Percentiles rank a stretch among this genome's conserved stretches.
Conservation (phyloP, 768 basidiomycete genomes). For the Fomitopsis pulvina region DNA sequence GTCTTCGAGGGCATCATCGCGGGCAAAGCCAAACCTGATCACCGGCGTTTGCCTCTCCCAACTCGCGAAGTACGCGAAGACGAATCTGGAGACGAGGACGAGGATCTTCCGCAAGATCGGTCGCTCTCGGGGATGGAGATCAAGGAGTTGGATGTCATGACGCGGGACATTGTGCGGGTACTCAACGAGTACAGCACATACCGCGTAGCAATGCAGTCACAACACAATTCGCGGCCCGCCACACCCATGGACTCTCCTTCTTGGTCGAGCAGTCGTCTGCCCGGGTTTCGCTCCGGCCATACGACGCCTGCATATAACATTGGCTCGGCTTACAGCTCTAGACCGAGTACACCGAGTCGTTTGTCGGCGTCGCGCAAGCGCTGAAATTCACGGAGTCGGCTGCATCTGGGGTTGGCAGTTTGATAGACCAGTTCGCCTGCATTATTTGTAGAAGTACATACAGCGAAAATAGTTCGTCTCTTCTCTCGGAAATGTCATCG, state of each 20-base stretch:
- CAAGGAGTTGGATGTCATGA: constrained; percentile 68
- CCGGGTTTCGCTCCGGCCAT: constrained; percentile 48
- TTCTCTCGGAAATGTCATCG: no score
- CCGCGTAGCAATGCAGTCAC: constrained; percentile 48
- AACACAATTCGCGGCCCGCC: constrained; percentile 55
- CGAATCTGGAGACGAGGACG: constrained; percentile 56
- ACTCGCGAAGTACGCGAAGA: constrained; percentile 37
- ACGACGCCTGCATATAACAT: constrained; percentile 44
- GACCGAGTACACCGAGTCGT: constrained; percentile 61
- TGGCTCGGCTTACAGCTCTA: constrained; percentile 42
- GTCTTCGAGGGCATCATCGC: constrained; percentile 81
- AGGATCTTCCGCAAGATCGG: constrained; percentile 34
- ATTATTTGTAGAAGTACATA: not conserved
- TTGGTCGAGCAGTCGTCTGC: constrained; percentile 30
- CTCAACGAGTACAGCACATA: constrained; percentile 69
- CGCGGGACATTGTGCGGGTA: constrained; percentile 66
- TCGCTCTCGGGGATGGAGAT: constrained; percentile 64
- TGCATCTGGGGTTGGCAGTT: no score
- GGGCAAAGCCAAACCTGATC: constrained; percentile 29
- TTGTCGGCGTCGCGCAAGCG: constrained; percentile 8
- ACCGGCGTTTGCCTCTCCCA: constrained; percentile 30
- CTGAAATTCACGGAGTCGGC: no score
- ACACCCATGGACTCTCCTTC: constrained; percentile 56
- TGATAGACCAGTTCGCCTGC: no score
- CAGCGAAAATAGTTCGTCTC: no score